phyloP scores from a whole-genome alignment of 1,284 basidiomycete species.

The Cronartium ribicola region DNA sequence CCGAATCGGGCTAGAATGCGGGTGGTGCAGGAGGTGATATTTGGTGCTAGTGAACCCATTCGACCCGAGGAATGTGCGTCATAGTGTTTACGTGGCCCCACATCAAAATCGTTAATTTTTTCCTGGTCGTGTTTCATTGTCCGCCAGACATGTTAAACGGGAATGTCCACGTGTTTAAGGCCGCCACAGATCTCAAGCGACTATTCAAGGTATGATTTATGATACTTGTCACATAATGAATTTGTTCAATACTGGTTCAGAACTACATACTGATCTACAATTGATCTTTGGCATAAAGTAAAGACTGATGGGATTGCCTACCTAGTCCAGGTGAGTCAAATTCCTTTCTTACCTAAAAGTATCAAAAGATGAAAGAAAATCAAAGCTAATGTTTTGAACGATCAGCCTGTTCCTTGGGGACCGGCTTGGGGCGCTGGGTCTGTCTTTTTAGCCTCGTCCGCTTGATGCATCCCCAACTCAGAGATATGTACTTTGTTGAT shows the following conservation, averaged over 20 bases:
- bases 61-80: constrained; percentile 33
- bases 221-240: too few relatives aligned
- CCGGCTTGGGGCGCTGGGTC: constrained; percentile 28
- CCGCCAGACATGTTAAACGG: constrained; percentile 29
- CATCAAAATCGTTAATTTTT: too few relatives aligned
- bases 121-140: background rate
- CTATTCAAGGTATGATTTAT: too few relatives aligned
- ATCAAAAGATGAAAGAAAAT: too few relatives aligned
- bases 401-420: constrained; percentile 31
- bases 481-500: background rate
- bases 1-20: background rate
- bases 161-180: constrained; percentile 35
- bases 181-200: constrained; percentile 19
- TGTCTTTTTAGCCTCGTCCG: background rate
- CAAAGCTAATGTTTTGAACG: too few relatives aligned
- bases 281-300: too few relatives aligned
- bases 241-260: too few relatives aligned
- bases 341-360: background rate
- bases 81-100: too few relatives aligned
- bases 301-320: constrained; percentile 34
- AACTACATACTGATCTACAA: too few relatives aligned
- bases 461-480: too few relatives aligned
- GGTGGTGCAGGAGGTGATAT: constrained; percentile 38
- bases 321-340: constrained; percentile 15
- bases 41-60: constrained; percentile 22